phyloP scores from a whole-genome alignment of 2,329 filamentous ascomycete species.

The Paracamarosporium sp. region DNA sequence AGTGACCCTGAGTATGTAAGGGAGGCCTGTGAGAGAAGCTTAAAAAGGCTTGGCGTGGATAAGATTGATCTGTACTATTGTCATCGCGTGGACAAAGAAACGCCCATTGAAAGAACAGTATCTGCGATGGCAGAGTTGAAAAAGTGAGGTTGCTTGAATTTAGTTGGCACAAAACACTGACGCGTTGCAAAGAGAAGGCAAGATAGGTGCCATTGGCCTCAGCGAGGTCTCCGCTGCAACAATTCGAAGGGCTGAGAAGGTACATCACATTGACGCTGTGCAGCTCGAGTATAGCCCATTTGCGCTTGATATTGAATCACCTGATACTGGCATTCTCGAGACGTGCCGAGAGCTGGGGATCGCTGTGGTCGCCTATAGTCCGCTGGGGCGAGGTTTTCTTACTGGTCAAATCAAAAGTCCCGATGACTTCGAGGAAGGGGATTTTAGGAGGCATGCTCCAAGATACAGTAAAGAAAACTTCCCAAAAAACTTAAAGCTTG shows the following conservation, averaged over 20 bases:
- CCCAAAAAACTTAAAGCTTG: conserved; percentile 44
- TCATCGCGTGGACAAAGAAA: conserved; percentile 48
- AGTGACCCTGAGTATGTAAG: conserved; percentile 45
- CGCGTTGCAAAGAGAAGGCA: conserved; percentile 41
- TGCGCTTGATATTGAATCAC: conserved; percentile 50
- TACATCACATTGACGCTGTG: conserved; percentile 53
- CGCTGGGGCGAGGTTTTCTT: conserved; percentile 37
- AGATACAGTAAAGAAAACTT: conserved; percentile 29
- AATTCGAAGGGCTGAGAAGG: conserved; percentile 53
- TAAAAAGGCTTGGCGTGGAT: conserved; percentile 43
- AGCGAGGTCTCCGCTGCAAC: conserved; percentile 50
- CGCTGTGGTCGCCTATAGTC: conserved; percentile 40
- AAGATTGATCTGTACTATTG: conserved; percentile 50
- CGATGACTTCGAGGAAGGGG: conserved; percentile 51
- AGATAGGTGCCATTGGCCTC: conserved; percentile 53
- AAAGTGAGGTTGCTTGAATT: background rate
- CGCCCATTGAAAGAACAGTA: conserved; percentile 55
- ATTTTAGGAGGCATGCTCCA: conserved; percentile 16
- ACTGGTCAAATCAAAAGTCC: conserved; percentile 33
- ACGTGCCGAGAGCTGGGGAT: conserved; percentile 49
- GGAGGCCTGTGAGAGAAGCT: conserved; percentile 42
- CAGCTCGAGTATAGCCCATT: conserved; percentile 59
- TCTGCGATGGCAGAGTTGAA: conserved; percentile 47
- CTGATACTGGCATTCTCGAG: conserved; percentile 29
- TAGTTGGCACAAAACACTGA: background rate